Conservation (phyloP, 495 filamentous ascomycete genomes). For the Geopyxis carbonaria region DNA sequence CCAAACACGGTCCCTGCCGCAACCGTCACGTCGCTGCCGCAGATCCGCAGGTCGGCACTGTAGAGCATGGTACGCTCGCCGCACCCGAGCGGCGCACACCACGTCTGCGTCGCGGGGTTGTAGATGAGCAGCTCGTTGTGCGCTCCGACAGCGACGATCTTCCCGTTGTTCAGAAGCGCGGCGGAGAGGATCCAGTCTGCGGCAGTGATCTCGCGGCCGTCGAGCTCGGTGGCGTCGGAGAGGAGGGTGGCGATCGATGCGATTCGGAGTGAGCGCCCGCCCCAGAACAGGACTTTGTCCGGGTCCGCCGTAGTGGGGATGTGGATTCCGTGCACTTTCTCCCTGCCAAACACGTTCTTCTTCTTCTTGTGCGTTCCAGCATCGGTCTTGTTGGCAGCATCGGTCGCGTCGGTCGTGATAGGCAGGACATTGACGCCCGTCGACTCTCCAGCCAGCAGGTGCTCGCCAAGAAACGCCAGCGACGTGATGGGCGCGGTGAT, state of each 20-base stretch:
- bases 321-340: constrained; percentile 54
- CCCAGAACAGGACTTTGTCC: constrained; percentile 37
- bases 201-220: constrained; percentile 25
- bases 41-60: constrained; percentile 49
- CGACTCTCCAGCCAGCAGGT: constrained; percentile 58
- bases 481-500: constrained; percentile 18
- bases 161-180: constrained; percentile 31
- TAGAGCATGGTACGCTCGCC: constrained; percentile 78
- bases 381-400: constrained; percentile 13
- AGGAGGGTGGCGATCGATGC: constrained; percentile 13
- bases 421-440: constrained; percentile 48
- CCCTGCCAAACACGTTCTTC: constrained; percentile 37
- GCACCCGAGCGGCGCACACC: constrained; percentile 34
- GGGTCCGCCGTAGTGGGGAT: constrained; percentile 16
- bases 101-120: constrained; percentile 15
- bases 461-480: constrained; percentile 13
- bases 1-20: constrained; percentile 87
- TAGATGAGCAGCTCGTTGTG: constrained; percentile 57
- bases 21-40: constrained; percentile 49
- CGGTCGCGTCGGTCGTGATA: neutral
- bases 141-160: constrained; percentile 42
- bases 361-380: too few relatives aligned
- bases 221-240: constrained; percentile 6
- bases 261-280: constrained; percentile 30
- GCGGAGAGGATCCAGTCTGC: constrained; percentile 76